Conservation (phyloP, 23 red algal genomes). For the Agarophyton chilense region DNA sequence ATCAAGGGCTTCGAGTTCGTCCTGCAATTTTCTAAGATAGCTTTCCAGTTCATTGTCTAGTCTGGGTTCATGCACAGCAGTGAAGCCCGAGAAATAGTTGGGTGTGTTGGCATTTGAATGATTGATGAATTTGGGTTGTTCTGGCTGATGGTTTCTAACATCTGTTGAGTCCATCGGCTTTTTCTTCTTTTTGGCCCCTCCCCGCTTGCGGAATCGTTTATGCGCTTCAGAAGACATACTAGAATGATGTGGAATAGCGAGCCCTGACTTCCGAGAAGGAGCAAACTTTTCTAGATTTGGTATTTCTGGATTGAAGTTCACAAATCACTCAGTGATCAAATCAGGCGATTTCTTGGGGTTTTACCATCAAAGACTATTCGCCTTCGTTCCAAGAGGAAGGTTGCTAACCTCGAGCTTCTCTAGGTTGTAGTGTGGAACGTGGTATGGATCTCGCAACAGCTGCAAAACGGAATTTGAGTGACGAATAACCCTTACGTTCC, state of each 20-base stretch:
- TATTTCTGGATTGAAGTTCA: not conserved
- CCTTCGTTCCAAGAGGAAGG: no score
- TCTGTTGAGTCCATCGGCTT: not conserved
- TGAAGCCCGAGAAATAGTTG: slow-evolving; percentile 11
- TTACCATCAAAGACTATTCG: no score
- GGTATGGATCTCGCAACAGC: no score
- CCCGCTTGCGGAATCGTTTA: slow-evolving; percentile 53
- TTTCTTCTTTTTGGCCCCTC: slow-evolving; percentile 70
- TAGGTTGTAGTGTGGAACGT: no score
- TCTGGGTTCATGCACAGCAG: not conserved
- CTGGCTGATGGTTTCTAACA: not conserved
- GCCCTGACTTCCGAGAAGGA: not conserved
- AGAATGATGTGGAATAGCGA: not conserved
- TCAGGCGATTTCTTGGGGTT: not conserved
- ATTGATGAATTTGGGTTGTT: not conserved
- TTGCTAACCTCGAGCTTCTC: no score
- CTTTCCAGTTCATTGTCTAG: not conserved
- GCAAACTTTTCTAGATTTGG: not conserved
- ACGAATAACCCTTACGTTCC: no score
- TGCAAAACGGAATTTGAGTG: no score
- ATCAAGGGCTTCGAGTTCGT: slow-evolving; percentile 40
- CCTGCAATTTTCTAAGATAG: not conserved
- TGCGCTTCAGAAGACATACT: not conserved
- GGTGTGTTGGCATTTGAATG: not conserved
- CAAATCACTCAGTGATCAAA: not conserved